phyloP scores from a whole-genome alignment of 2,329 filamentous ascomycete species.

The Clarireedia sp. region DNA sequence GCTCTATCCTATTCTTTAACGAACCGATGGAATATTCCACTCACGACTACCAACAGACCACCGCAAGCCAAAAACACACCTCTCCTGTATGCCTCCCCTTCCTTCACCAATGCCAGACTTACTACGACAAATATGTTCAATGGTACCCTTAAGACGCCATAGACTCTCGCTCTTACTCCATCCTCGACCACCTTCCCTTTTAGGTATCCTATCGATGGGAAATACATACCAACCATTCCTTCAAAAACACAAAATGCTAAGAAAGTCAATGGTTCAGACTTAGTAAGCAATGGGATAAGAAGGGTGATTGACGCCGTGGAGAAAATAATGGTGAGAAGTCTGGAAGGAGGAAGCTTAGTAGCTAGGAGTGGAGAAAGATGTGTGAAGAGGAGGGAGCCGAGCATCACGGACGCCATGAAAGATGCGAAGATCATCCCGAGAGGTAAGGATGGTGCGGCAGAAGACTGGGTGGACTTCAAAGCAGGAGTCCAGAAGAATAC shows the following conservation, averaged over 20 bases:
- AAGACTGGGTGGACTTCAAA: conserved; percentile 35
- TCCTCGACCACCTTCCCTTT: conserved; percentile 49
- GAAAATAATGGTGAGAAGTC: conserved; percentile 35
- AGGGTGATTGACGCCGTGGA: conserved; percentile 32
- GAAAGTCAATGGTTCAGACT: conserved; percentile 39
- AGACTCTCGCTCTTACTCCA: conserved; percentile 44
- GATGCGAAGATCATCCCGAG: conserved; percentile 48
- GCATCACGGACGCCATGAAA: conserved; percentile 52
- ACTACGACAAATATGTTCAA: conserved; percentile 50
- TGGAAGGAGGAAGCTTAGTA: conserved; percentile 22
- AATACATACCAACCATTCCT: conserved; percentile 49
- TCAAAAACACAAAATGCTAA: conserved; percentile 52
- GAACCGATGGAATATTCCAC: conserved; percentile 19
- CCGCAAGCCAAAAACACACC: conserved; percentile 28
- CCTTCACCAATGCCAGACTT: conserved; percentile 38
- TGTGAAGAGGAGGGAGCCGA: conserved; percentile 48
- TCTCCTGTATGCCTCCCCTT: conserved; percentile 32
- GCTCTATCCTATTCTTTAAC: not conserved
- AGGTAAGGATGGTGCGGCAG: conserved; percentile 38
- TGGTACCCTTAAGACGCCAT: conserved; percentile 49
- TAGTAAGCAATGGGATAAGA: conserved; percentile 35
- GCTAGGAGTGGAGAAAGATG: conserved; percentile 23
- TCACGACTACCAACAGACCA: conserved; percentile 22
- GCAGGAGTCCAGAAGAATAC: conserved; percentile 55
- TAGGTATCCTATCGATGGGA: conserved; percentile 45